These are phyloP conservation scores for Cryptococcus amylolentus DNA, from an alignment of 1,284 basidiomycete genomes.

Conservation along the genomic window DNA sequence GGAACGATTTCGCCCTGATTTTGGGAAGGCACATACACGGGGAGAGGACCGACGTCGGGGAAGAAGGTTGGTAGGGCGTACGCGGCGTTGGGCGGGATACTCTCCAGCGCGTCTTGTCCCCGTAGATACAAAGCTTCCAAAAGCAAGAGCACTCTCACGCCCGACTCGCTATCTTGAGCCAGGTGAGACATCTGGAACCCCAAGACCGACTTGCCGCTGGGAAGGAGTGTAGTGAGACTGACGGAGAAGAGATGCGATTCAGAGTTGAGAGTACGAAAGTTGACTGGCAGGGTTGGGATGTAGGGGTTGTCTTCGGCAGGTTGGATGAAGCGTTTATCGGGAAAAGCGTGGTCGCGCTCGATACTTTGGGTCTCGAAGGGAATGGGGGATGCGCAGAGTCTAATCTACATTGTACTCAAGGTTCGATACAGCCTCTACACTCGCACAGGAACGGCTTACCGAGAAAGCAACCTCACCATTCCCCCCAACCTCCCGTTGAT, in stretches of 20 bases:
- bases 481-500: conserved; percentile 3
- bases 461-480: background rate
- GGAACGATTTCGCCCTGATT: too few species aligned
- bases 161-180: conserved; percentile 21
- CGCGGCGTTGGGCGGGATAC: background rate
- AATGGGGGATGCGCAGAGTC: conserved; percentile 25
- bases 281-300: conserved; percentile 10
- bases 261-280: conserved; percentile 14
- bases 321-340: conserved; percentile 17
- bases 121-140: conserved; percentile 26
- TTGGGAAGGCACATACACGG: background rate
- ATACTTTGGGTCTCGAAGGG: conserved; percentile 23
- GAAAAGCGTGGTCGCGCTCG: background rate
- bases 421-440: background rate
- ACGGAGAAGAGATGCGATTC: conserved; percentile 20
- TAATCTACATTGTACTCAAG: conserved; percentile 10
- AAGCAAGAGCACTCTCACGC: conserved; percentile 20
- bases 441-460: conserved; percentile 17
- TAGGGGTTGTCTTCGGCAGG: conserved; percentile 10
- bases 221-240: conserved; percentile 18
- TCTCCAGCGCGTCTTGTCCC: background rate
- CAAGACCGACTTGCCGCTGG: conserved; percentile 14
- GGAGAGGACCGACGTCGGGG: background rate
- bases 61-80: background rate
- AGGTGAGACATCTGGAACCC: conserved; percentile 26